Evolutionary conservation across 2,329 filamentous ascomycete genomes (phyloP).

Genomic region (Colletotrichum costaricense): DNA sequence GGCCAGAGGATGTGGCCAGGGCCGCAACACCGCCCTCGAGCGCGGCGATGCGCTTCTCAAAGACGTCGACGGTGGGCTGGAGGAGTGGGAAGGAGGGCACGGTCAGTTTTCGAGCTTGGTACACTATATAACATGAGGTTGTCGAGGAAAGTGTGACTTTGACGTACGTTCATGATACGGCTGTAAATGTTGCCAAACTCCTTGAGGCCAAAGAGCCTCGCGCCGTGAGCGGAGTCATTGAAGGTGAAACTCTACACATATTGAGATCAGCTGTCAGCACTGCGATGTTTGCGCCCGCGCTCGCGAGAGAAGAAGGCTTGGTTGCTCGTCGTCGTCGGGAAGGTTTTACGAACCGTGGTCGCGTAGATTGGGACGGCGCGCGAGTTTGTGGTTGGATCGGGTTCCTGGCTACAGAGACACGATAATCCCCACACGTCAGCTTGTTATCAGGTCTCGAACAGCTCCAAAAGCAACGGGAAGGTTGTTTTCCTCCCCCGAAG

Average conservation of each 20-base stretch:
- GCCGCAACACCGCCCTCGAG: conserved; percentile 92
- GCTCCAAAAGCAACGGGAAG: background rate
- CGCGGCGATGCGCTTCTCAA: conserved; percentile 96
- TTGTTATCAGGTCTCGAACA: background rate
- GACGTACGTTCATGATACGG: conserved; percentile 88
- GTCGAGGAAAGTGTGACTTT: background rate
- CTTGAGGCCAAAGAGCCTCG: conserved; percentile 94
- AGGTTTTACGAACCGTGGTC: conserved; percentile 65
- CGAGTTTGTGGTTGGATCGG: conserved; percentile 85
- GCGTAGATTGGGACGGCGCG: conserved; percentile 97
- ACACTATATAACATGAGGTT: background rate
- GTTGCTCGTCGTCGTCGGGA: background rate
- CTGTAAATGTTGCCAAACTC: conserved; percentile 98
- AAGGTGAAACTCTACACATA: conserved; percentile 81
- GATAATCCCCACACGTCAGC: conserved; percentile 20
- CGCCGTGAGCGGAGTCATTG: conserved; percentile 96
- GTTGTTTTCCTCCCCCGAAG: background rate
- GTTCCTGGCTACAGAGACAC: conserved; percentile 70
- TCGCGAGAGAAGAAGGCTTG: conserved; percentile 1
- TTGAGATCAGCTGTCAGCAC: background rate
- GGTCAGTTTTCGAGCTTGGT: background rate
- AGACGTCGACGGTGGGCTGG: conserved; percentile 91
- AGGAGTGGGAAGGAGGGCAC: background rate
- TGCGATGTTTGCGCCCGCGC: background rate
- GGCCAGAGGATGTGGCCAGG: conserved; percentile 86